Evolutionary conservation across 495 filamentous ascomycete species (phyloP), one percentile per base, ranked within the genome.

Genomic region (Parmelia sp.): DNA sequence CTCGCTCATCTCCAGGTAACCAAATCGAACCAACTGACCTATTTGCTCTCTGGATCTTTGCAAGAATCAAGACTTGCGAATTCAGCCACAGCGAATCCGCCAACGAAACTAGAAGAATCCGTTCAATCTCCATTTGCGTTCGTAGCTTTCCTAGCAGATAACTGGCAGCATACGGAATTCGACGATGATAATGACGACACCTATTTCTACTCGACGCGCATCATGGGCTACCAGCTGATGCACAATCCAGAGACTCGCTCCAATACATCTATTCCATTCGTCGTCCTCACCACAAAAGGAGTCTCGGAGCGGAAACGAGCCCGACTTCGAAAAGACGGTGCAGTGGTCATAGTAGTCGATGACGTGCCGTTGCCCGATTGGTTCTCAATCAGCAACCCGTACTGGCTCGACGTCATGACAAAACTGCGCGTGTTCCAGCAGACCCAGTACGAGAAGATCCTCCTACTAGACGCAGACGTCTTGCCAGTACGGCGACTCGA

Each of bases 171-270:
- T 14, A 44, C 21, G 4, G 42, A 44, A 3, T 23, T 25, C 25
- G 42, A 27, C 9, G 23, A 40, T 7, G 57, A 60, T 31, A 31
- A 60, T 8, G 57, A 60, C 6, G 57, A 58, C 37, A 27, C n/a
- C 5, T 58, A 58, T 23, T 58, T 37, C 25, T 35, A 37, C 35
- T n/a, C 57, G 23, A 58, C 57, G n/a, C 57, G 57, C n/a, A 35
- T 39, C 23, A 37, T 58, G 57, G 57, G 35, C 31, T 58, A 39
- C 12, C 57, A 58, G 33, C 21, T 58, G 15, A 25, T 58, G 29
- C 57, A 58, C 35, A 37, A 37, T 3, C 35, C 35, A 35, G 57
- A 39, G 9, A 58, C 33, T 21, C 57, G 35, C 31, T 27, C 57
- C 17, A 35, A 37, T 25, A 36, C 35, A 1, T 35, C 31, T 25